A percentile compares a stretch with the other conserved stretches of the same genome.
Conservation (phyloP, 2,329 filamentous ascomycete species). For the Exophiala viscosa region DNA sequence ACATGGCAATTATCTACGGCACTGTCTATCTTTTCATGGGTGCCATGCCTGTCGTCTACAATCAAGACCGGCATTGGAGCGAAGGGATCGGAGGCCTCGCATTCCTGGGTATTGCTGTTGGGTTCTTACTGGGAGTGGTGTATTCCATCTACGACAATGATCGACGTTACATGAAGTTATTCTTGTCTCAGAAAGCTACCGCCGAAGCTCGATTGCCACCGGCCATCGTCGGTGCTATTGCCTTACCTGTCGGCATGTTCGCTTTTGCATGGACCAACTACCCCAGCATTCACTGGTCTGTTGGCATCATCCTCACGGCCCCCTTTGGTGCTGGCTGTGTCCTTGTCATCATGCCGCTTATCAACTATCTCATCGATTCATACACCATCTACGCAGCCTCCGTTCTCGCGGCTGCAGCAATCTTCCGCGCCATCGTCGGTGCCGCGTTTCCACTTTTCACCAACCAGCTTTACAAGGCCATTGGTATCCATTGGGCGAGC, state of each 20-base stretch:
- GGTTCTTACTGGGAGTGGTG: slow-evolving; percentile 58
- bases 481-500: slow-evolving; percentile 49
- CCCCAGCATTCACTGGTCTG: slow-evolving; percentile 54
- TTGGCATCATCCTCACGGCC: slow-evolving; percentile 38
- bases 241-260: slow-evolving; percentile 62
- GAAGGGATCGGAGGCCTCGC: slow-evolving; percentile 59
- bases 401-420: slow-evolving; percentile 71
- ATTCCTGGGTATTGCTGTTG: slow-evolving; percentile 66
- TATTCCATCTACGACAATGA: slow-evolving; percentile 47
- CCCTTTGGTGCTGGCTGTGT: slow-evolving; percentile 42
- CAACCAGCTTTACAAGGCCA: slow-evolving; percentile 34
- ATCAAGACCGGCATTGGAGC: slow-evolving; percentile 57
- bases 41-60: slow-evolving; percentile 65
- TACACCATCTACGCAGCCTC: slow-evolving; percentile 74
- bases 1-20: slow-evolving; percentile 47
- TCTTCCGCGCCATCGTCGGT: slow-evolving; percentile 72
- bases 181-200: slow-evolving; percentile 59
- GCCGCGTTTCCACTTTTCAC: slow-evolving; percentile 78
- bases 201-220: slow-evolving; percentile 62
- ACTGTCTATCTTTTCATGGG: slow-evolving; percentile 58
- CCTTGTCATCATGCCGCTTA: slow-evolving; percentile 37
- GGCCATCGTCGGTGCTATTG: slow-evolving; percentile 53
- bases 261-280: slow-evolving; percentile 65
- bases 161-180: slow-evolving; percentile 33
- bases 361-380: slow-evolving; percentile 58